Evolutionary conservation across 169 alveolate species (phyloP), one percentile per base, ranked within the genome.

Genomic region (Babesia gibsoni): DNA sequence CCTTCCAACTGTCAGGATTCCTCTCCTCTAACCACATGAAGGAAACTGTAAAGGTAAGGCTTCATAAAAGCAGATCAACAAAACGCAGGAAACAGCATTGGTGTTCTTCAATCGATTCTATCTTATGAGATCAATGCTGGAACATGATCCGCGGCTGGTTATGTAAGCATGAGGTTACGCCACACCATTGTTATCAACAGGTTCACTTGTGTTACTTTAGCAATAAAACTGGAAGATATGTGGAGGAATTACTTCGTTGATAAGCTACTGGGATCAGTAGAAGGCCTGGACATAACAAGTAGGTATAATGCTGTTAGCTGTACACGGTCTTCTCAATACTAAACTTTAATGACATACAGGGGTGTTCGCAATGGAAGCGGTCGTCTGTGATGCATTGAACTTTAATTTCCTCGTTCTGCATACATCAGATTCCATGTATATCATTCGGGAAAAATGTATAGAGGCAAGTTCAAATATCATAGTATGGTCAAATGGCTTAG

Each of bases 121-220:
- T 45, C 32, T 79, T 37, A 45, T 35, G 50, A 32, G 83, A 25
- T 79, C 88, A n/a, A 16, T 69, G 46, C 41, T 79, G 20, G 83
- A 79, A 27, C 45, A 69, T 29, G 88, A 79, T 39, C 88, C 88
- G 9, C 25, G 88, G 30, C 33, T 68, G 18, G 52, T 79, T 10
- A 79, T 79, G 86, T 77, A 58, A 20, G 54, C 39, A 12, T 3
- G 64, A 20, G 30, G 37, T 35, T 45, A 42, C 25, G 42, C 22
- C 6, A 2, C 22, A n/a, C 14, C 14, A 32, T 14, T 12, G 23
- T 43, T 4, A 22, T 3, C 18, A 27, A 2, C 53, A 77, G 86
- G 83, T 79, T 79, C 57, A 68, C 88, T 23, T 79, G 88, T 46
- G 52, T 70, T 4, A 68, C 88, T 18, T 41, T 79, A n/a, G 88